Conservation (phyloP, 805 yeast species). For the Limtongia smithiae region DNA sequence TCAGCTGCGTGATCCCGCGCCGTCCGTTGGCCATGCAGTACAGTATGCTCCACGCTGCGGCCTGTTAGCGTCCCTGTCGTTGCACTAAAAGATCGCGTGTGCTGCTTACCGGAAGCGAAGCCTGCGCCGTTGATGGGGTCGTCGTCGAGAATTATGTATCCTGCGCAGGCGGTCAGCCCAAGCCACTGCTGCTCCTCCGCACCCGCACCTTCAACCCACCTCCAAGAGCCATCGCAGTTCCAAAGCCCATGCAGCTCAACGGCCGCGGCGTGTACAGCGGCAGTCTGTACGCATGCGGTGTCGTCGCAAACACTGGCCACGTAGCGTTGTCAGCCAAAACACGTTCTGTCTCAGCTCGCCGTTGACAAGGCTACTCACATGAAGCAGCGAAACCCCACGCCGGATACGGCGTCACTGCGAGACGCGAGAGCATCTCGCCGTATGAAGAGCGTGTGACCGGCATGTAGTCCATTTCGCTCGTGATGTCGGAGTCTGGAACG, state of each 20-base stretch:
- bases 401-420: conserved; percentile 27
- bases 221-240: conserved; percentile 26
- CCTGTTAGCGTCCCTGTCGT: neutral
- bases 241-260: conserved; percentile 28
- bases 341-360: no score
- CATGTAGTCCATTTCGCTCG: neutral
- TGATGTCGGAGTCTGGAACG: neutral
- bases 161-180: no score
- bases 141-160: conserved; percentile 63
- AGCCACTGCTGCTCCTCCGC: no score
- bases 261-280: conserved; percentile 22
- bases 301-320: conserved; percentile 24
- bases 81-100: neutral
- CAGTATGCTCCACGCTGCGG: conserved; percentile 71
- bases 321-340: no score
- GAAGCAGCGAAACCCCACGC: conserved; percentile 26
- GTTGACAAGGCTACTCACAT: conserved; percentile 3
- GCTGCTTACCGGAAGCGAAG: conserved; percentile 42
- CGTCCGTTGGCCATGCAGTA: conserved; percentile 67
- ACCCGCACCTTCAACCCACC: no score
- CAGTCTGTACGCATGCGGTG: conserved; percentile 14
- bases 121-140: conserved; percentile 79
- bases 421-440: conserved; percentile 17
- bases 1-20: conserved; percentile 43
- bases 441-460: conserved; percentile 7